Evolutionary conservation across 352 stramenopile species (phyloP).

Genomic region (Phytophthora litchii): DNA sequence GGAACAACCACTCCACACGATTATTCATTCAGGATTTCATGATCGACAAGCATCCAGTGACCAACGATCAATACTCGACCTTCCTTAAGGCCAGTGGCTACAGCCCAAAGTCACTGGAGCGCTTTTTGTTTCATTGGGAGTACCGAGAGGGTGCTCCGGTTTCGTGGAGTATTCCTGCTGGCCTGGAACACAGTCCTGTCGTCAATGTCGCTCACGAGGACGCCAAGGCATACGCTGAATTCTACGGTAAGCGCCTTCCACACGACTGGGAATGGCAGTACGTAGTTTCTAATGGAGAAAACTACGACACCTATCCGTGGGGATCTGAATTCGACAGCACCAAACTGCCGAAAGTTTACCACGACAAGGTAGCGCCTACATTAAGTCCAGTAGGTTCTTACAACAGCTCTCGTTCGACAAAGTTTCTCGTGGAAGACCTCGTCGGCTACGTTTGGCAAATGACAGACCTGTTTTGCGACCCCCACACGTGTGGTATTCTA

Average conservation of each 20-base stretch:
- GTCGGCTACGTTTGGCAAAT: constrained; percentile 88
- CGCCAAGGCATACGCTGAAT: constrained; percentile 66
- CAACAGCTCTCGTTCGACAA: constrained; percentile 44
- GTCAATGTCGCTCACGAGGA: constrained; percentile 82
- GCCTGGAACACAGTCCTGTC: constrained; percentile 62
- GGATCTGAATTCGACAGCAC: constrained; percentile 39
- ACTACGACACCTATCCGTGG: constrained; percentile 71
- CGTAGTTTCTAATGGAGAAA: constrained; percentile 71
- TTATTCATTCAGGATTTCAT: constrained; percentile 74
- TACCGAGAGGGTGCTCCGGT: constrained; percentile 43
- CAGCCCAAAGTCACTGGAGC: constrained; percentile 49
- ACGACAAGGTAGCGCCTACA: constrained; percentile 45
- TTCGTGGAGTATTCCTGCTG: constrained; percentile 53
- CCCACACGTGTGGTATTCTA: constrained; percentile 79
- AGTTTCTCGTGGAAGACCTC: constrained; percentile 73
- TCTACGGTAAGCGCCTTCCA: constrained; percentile 75
- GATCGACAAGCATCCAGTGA: constrained; percentile 79
- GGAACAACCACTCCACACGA: constrained; percentile 72
- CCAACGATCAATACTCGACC: constrained; percentile 66
- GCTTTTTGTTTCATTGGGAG: constrained; percentile 80
- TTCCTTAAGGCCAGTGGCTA: constrained; percentile 72
- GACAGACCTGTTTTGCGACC: constrained; percentile 85
- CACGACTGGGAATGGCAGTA: constrained; percentile 91
- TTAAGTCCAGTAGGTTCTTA: constrained; percentile 62
- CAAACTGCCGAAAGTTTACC: constrained; percentile 30